Base-by-base conservation (phyloP, 2,329 filamentous ascomycete species). In the Aspergillus flavus region DNA sequence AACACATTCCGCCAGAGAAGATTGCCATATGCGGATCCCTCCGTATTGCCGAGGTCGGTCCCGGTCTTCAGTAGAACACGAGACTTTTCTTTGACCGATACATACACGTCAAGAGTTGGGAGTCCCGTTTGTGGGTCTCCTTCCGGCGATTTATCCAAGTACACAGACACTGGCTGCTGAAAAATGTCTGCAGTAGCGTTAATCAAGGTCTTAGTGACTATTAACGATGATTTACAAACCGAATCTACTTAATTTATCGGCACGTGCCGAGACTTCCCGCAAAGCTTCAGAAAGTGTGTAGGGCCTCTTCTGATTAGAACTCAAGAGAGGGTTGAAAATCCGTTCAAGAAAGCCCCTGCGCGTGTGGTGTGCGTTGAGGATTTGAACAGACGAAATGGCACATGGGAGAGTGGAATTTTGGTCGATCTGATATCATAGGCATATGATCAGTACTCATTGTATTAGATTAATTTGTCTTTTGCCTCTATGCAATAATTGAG, bases 1-100 rank as follows among this genome's bases (percentile, higher is more conserved):
- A 99, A 92, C 64, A 99, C 86, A 79, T 99, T 99, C 69, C 95
- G 89, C 83, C 93, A 89, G 58, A 94, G 85, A 52, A 93, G 85
- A 69, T 95, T 94, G 68, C 92, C 90, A 75, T 96, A 98, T 4
- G 94, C 94, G 9, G 94, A 96, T 41, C 94, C 95, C 79, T 99
- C 95, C 26, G 92, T 89, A 74, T 96, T 96, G 66, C 95, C 95
- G 53, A 97, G 85, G 75, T 98, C 94, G 10, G 95, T 98, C 64
- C 95, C 95, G 0, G 94, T 97, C 82, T 96, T 96, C 72, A 98
- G 86, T 63, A 93, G 88, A 73, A 98, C 87, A 45, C 91, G 89
- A 36, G 92, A 90, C 68, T 92, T 89, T 79, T 99, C 94, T 64
- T 86, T 85, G 26, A 91, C 91, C 59, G 87, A 88, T 61, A 97